These are phyloP conservation scores for Chalciporus chontae DNA, from an alignment of 768 basidiomycete species.

Conservation along the genomic window DNA sequence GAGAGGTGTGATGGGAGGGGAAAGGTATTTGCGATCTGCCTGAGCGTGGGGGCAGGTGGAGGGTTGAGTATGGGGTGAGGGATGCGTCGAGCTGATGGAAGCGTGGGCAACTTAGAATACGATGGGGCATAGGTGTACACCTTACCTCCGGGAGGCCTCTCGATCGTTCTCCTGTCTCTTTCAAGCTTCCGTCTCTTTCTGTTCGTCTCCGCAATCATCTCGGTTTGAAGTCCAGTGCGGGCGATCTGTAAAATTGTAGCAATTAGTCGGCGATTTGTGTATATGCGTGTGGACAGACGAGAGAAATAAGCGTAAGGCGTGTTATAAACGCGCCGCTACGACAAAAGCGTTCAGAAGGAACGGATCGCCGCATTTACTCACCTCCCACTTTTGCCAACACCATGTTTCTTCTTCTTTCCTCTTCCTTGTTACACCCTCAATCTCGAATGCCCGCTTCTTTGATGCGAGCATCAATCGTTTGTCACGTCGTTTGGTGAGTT, in stretches of 20 bases:
- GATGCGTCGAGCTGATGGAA: constrained; percentile 52
- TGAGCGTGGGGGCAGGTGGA: constrained; percentile 56
- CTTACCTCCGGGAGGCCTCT: constrained; percentile 73
- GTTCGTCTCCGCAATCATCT: constrained; percentile 88
- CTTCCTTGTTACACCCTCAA: constrained; percentile 57
- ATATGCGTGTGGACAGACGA: neutral
- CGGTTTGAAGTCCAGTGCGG: constrained; percentile 75
- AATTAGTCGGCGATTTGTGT: constrained; percentile 5
- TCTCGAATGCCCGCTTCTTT: constrained; percentile 67
- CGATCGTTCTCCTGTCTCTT: constrained; percentile 75
- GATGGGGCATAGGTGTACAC: constrained; percentile 20
- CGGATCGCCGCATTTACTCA: constrained; percentile 31
- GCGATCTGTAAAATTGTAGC: constrained; percentile 46
- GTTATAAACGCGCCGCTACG: neutral
- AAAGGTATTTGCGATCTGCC: constrained; percentile 61
- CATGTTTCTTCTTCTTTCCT: constrained; percentile 68
- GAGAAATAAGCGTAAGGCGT: constrained; percentile 2
- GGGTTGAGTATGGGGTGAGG: constrained; percentile 51
- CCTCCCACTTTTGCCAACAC: constrained; percentile 93
- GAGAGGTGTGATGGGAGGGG: constrained; percentile 39
- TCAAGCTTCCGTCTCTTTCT: constrained; percentile 82
- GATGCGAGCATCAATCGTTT: constrained; percentile 78
- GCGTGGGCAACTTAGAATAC: constrained; percentile 1
- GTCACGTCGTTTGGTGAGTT: constrained; percentile 74
- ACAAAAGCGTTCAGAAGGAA: neutral